Evolutionary conservation across 371 early-diverging fungal species (phyloP).

Genomic region (Syncephalastrum sp.): DNA sequence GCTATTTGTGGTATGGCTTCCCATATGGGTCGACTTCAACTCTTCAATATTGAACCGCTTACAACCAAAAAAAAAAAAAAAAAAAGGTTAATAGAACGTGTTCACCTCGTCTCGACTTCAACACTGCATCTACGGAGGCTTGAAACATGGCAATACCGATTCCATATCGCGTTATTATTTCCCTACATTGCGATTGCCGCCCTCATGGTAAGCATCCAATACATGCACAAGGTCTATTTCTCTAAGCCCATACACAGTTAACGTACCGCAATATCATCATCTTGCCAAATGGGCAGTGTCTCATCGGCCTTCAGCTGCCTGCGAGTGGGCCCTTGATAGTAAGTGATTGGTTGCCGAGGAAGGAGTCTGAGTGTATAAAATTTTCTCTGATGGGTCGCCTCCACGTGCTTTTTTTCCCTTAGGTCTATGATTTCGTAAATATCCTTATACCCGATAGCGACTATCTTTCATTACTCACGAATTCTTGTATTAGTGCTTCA

Average conservation of each 20-base stretch:
- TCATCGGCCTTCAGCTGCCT: conserved; percentile 44
- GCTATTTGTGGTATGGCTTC: conserved; percentile 19
- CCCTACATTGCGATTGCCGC: conserved; percentile 49
- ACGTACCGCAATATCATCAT: conserved; percentile 44
- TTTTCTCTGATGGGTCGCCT: neutral
- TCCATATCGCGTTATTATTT: conserved; percentile 24
- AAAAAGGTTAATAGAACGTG: conserved; percentile 28
- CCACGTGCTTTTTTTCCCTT: conserved; percentile 1
- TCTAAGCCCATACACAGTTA: conserved; percentile 20
- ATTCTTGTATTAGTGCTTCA: conserved; percentile 23
- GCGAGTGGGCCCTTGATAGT: conserved; percentile 52
- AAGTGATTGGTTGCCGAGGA: conserved; percentile 5
- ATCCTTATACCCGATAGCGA: neutral
- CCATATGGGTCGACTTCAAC: neutral
- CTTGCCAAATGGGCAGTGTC: conserved; percentile 41
- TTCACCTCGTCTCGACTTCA: conserved; percentile 24
- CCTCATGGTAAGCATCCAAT: conserved; percentile 33
- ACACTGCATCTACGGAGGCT: conserved; percentile 14
- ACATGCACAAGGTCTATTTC: neutral
- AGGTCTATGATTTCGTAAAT: conserved; percentile 44
- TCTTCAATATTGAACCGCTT: neutral
- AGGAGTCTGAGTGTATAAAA: neutral
- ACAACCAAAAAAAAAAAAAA: neutral
- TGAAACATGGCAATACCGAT: conserved; percentile 19
- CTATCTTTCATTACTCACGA: neutral